Evolutionary conservation across 108 stramenopile species (phyloP).

Genomic region (Skeletonema marinoi): DNA sequence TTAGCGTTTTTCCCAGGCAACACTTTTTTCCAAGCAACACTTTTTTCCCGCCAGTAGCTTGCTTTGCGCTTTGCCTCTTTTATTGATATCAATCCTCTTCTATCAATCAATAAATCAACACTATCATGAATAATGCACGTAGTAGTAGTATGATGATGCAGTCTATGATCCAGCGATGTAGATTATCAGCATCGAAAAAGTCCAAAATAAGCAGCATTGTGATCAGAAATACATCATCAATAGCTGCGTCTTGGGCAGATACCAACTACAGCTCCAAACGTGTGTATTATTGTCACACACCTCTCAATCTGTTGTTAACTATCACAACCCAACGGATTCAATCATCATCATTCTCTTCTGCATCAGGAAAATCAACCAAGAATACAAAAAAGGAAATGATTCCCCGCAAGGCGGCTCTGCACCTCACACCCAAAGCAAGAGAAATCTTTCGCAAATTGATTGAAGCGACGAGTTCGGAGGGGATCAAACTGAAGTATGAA

Average conservation of each 20-base stretch:
- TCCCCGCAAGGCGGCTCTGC: constrained; percentile 72
- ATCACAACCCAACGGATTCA: background rate
- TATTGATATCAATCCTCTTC: too few relatives aligned
- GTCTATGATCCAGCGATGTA: background rate
- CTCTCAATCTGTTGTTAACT: background rate
- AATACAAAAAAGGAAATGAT: constrained; percentile 44
- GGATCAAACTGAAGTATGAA: constrained; percentile 72
- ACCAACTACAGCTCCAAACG: background rate
- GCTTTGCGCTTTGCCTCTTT: too few relatives aligned
- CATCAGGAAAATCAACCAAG: background rate
- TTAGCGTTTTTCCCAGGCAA: too few relatives aligned
- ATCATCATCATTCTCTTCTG: background rate
- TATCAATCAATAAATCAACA: too few relatives aligned
- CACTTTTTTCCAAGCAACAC: too few relatives aligned
- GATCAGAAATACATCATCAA: background rate
- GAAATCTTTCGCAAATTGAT: constrained; percentile 52
- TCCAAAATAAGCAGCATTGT: background rate
- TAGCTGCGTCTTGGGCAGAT: background rate
- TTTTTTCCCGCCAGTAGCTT: too few relatives aligned
- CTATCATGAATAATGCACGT: too few relatives aligned
- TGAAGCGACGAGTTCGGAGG: constrained; percentile 50
- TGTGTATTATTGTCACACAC: background rate
- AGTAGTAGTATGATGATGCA: background rate
- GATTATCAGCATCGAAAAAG: background rate
- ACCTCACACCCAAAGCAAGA: constrained; percentile 70